Percentiles rank a stretch among this genome's conserved stretches.
Conservation (phyloP, 148 eudicot species). For the Cornus kousa region DNA sequence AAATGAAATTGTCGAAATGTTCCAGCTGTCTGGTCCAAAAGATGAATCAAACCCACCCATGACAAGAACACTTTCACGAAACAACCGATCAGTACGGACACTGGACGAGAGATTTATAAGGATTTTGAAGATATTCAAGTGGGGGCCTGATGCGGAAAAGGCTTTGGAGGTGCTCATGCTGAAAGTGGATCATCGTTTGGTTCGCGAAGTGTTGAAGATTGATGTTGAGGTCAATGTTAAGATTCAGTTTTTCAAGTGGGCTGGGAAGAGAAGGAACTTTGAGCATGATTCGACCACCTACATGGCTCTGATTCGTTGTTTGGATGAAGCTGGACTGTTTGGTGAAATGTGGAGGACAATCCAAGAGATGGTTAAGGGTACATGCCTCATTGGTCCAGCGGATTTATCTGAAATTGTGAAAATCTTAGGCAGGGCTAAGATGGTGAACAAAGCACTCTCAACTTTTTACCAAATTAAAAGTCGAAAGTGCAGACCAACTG, state of each 20-base stretch:
- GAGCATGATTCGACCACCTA: constrained; percentile 81
- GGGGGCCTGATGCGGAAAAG: constrained; percentile 99
- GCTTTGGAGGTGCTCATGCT: constrained; percentile 87
- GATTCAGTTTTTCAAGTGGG: constrained; percentile 92
- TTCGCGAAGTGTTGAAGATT: constrained; percentile 79
- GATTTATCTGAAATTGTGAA: constrained; percentile 72
- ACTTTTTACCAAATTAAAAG: constrained; percentile 76
- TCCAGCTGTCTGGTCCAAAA: constrained; percentile 43
- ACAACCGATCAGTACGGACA: constrained; percentile 37
- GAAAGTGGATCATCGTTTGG: constrained; percentile 85
- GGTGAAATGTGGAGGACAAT: constrained; percentile 88
- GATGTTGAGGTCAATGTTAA: constrained; percentile 80
- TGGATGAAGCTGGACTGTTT: constrained; percentile 60
- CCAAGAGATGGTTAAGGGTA: constrained; percentile 73
- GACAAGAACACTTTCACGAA: constrained; percentile 18
- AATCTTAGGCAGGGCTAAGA: constrained; percentile 77
- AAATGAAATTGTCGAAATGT: constrained; percentile 83
- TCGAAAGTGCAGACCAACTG: constrained; percentile 78
- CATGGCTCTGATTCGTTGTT: constrained; percentile 69
- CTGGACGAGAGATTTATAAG: constrained; percentile 88
- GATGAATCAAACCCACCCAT: constrained; percentile 35
- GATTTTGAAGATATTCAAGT: constrained; percentile 88
- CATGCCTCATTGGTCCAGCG: constrained; percentile 57
- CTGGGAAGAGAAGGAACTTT: constrained; percentile 77
- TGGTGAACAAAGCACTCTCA: constrained; percentile 84